phyloP scores from a whole-genome alignment of 179 eudicot genomes.

The Pouteria campechiana region DNA sequence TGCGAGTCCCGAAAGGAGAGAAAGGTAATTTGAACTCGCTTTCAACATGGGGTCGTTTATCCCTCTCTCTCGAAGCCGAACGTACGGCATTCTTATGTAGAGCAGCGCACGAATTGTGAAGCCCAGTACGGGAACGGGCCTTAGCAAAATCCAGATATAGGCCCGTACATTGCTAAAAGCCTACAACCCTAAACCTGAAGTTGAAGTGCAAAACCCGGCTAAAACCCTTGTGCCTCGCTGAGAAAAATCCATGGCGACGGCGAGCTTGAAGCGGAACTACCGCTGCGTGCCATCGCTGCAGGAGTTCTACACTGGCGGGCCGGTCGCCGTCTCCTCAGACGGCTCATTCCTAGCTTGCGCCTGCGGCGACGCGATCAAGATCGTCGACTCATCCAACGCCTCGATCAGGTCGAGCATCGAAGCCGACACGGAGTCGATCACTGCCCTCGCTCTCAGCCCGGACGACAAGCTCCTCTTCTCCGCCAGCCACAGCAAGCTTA shows the following conservation, averaged over 20 bases:
- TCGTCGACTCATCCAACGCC: conserved; percentile 66
- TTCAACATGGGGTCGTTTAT: too few species aligned
- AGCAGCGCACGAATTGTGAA: too few species aligned
- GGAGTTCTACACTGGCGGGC: conserved; percentile 87
- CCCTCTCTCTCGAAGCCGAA: too few species aligned
- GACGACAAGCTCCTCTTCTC: conserved; percentile 59
- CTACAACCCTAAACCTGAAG: too few species aligned
- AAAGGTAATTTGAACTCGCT: too few species aligned
- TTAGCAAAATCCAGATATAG: too few species aligned
- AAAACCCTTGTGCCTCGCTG: too few species aligned
- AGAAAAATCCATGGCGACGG: conserved; percentile 56
- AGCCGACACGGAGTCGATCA: conserved; percentile 70
- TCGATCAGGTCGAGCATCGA: conserved; percentile 59
- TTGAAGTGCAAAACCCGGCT: too few species aligned
- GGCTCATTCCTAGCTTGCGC: conserved; percentile 70
- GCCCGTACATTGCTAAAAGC: too few species aligned
- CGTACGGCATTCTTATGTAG: too few species aligned
- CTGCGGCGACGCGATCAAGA: conserved; percentile 64
- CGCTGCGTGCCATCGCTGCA: conserved; percentile 47
- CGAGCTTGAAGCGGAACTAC: conserved; percentile 59
- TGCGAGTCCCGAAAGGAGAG: too few species aligned
- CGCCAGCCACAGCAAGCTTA: conserved; percentile 64
- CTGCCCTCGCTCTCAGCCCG: conserved; percentile 68
- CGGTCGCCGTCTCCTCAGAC: conserved; percentile 67
- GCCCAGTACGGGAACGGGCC: too few species aligned